phyloP scores from a whole-genome alignment of 805 yeast species.

The Lachancea kluyveri region DNA sequence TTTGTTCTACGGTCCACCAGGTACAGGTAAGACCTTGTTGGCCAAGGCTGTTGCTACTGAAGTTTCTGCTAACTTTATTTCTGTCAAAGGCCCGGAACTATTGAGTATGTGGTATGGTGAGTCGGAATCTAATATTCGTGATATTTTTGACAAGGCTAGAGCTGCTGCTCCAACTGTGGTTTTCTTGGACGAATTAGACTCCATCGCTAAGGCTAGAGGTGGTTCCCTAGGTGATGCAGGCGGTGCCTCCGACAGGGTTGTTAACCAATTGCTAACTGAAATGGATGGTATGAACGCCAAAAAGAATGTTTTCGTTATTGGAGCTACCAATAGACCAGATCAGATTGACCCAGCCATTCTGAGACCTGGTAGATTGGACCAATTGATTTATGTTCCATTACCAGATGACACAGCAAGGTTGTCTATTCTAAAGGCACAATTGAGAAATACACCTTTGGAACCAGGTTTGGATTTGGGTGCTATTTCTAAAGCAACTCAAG shows the following conservation, averaged over 20 bases:
- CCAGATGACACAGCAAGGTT: conserved; percentile 95
- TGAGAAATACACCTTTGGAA: conserved; percentile 97
- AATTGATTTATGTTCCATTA: conserved; percentile 95
- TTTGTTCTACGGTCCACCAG: conserved; percentile 98
- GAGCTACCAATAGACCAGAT: conserved; percentile 99
- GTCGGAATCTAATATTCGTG: conserved; percentile 95
- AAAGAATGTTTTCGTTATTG: conserved; percentile 97
- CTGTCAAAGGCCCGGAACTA: conserved; percentile 95
- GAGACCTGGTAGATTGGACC: conserved; percentile 99
- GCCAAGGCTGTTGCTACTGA: conserved; percentile 99
- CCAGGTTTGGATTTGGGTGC: conserved; percentile 87
- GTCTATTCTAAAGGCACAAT: conserved; percentile 90
- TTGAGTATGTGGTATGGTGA: conserved; percentile 99
- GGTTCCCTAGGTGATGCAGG: conserved; percentile 89
- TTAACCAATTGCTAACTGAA: conserved; percentile 90
- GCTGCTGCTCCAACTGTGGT: conserved; percentile 99
- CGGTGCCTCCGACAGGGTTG: conserved; percentile 95
- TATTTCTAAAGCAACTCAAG: conserved; percentile 91
- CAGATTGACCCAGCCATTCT: conserved; percentile 97
- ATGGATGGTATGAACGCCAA: conserved; percentile 99
- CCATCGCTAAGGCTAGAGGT: conserved; percentile 96
- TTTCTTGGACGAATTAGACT: conserved; percentile 95
- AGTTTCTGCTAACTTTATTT: conserved; percentile 95
- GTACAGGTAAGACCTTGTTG: conserved; percentile 98
- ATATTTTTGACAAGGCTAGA: conserved; percentile 95